Base-by-base conservation (phyloP, 2,329 filamentous ascomycete genomes). In the Phaeosphaeriaceae sp. region DNA sequence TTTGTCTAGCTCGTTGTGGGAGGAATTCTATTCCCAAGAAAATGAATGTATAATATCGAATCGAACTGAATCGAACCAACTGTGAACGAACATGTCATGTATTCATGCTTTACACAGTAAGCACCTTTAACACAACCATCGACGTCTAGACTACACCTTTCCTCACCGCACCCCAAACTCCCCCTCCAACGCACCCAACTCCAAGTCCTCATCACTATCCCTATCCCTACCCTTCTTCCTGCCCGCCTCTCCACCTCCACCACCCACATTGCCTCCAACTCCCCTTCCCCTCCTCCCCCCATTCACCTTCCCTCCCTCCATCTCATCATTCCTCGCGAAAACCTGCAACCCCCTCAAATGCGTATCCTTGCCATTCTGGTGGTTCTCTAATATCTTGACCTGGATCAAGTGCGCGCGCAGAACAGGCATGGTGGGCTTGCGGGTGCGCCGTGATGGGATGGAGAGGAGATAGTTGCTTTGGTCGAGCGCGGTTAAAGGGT, bases 311-410 rank as follows among this genome's bases (percentile, higher is more conserved):
- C 56, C 46, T 57, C 53, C 60, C 10, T 31, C 54, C n/a, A 7
- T 58, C 59, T 75, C 73, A 7, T 69, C 68, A 47, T 84, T 82
- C 51, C 74, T 67, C 3, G 86, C 84, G 71, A 89, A 99, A 10
- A 98, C 90, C 80, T 97, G 96, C 76, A 99, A 86, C 1, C 93
- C 94, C 17, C 95, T 86, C 22, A 99, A 85, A 82, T 99, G 95
- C n/a, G 95, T 99, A 76, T 99, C 95, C 77, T 99, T 99, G 63
- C 95, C 95, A 76, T 99, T 99, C 79, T 99, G 95, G 76, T 99
- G 95, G 73, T 99, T 99, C 80, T 98, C 95, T 51, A 94, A 86
- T 49, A 99, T 89, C 66, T 91, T 89, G 71, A 98, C 89, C 77
- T 98, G 93, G 25, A 99, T 84, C 27, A 98, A 87, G 80, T 94